Evolutionary conservation across 1,139 yeast species (phyloP), one percentile per base, ranked within the genome.

Genomic region (Candida tetrigidarum): DNA sequence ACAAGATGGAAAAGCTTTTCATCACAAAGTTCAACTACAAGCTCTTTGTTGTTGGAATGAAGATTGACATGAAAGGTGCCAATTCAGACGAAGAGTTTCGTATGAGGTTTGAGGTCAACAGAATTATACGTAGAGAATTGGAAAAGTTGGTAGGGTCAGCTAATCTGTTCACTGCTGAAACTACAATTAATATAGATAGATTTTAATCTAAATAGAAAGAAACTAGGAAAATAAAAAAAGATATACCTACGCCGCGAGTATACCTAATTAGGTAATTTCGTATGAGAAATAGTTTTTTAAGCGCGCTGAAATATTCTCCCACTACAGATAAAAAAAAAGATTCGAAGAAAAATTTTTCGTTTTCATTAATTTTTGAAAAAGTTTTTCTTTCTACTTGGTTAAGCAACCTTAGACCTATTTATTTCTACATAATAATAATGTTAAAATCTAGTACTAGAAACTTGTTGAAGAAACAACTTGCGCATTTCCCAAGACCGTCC

Each of bases 1-100:
- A 81, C 54, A 59, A 59, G 7, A 62, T 84, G 14, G 73, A 77
- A 4, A 71, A 77, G 45, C 59, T 86, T 12, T 70, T 78, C 46
- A 67, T 86, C 11, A 74, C 87, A 8, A 82, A 84, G 53, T 82
- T 85, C 45, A 85, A 83, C 58, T 79, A 82, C 58, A 76, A 74
- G 44, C 63, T 83, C 4, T 80, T 73, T 52, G 75, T 86, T 14
- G 78, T 83, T 2, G 78, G 89, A 2, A 53, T 84, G 30, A 74
- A 69, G 45, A 53, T 86, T 7, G 61, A 60, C 25, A 82, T 86
- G 86, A 64, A 68, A 38, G 92, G 92, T n/a, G 86, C 84, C 1
- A 79, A 86, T 5, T 78, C 78, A 46, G 89, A 84, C 48, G 90
- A 85, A 46, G 93, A 86, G 57, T 65, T 81, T 1, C 64, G 72